Percentiles rank a stretch among this genome's conserved stretches.
Evolutionary conservation across 2,329 filamentous ascomycete species (phyloP).

Genomic region (Penicillium concentricum): DNA sequence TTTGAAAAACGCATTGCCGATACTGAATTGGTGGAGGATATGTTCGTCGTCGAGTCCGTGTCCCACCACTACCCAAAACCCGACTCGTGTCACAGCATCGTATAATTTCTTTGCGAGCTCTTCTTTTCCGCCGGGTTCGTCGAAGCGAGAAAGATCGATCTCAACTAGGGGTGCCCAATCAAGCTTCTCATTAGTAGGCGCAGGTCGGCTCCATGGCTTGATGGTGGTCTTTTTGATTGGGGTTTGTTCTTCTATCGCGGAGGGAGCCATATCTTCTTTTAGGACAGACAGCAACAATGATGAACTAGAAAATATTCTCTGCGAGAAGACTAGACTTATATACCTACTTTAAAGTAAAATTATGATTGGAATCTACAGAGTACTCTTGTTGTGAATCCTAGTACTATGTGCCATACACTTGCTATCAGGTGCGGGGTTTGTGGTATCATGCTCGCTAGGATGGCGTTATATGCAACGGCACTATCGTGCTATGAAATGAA

Average conservation of each 20-base stretch:
- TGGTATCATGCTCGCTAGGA: constrained; percentile 14
- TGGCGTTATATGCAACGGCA: constrained; percentile 15
- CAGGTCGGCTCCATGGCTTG: constrained; percentile 30
- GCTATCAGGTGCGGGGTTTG: constrained; percentile 15
- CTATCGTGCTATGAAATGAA: not conserved
- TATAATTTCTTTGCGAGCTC: constrained; percentile 54
- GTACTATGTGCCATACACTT: not conserved
- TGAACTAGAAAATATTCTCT: not conserved
- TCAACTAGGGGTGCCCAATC: constrained; percentile 56
- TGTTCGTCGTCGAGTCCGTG: constrained; percentile 24
- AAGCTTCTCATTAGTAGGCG: constrained; percentile 22
- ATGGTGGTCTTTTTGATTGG: constrained; percentile 9
- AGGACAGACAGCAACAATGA: not conserved
- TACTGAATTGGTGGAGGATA: constrained; percentile 29
- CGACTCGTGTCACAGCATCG: constrained; percentile 48
- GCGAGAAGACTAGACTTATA: not conserved
- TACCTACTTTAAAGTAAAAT: not conserved
- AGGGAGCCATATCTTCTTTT: constrained; percentile 19
- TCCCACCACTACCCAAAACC: constrained; percentile 30
- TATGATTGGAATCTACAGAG: not conserved
- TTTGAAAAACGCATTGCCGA: constrained; percentile 30
- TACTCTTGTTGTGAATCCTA: not conserved
- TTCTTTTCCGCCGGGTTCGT: constrained; percentile 55
- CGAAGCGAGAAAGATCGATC: constrained; percentile 56
- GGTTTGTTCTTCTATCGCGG: constrained; percentile 17